These are phyloP conservation scores for Penicillium sp. DNA, from an alignment of 2,329 filamentous ascomycete genomes.

Conservation along the genomic window DNA sequence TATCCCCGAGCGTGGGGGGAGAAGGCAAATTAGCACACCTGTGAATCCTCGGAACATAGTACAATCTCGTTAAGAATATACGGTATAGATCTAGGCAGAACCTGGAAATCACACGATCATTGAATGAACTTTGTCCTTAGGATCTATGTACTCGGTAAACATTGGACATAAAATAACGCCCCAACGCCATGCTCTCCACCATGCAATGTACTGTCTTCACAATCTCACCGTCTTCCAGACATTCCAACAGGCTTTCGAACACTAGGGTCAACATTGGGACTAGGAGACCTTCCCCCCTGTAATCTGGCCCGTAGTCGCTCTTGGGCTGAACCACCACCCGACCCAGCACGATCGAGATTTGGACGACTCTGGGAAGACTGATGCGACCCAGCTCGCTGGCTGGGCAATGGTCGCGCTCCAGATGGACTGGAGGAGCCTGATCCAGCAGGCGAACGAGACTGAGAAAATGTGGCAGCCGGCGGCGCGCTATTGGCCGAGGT, in stretches of 20 bases:
- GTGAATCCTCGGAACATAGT: not conserved
- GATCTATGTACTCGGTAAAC: constrained; percentile 4
- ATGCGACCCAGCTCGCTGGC: constrained; percentile 65
- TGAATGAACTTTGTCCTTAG: not conserved
- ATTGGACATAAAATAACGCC: constrained; percentile 11
- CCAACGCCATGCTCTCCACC: constrained; percentile 16
- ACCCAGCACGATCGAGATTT: constrained; percentile 24
- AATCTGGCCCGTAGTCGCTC: constrained; percentile 72
- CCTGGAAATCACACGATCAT: not conserved
- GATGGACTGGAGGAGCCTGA: constrained; percentile 19
- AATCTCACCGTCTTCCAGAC: constrained; percentile 14
- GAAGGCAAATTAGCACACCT: no score
- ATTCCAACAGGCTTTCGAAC: constrained; percentile 29
- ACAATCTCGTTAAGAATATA: not conserved
- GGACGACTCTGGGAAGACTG: constrained; percentile 45
- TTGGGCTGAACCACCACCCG: constrained; percentile 50
- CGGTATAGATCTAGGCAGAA: not conserved
- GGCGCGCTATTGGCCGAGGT: constrained; percentile 19
- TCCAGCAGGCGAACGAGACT: constrained; percentile 22
- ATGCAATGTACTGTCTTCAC: constrained; percentile 2
- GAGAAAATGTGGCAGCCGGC: constrained; percentile 11
- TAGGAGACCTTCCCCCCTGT: constrained; percentile 47
- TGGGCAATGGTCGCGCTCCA: constrained; percentile 56
- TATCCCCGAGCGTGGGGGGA: not conserved
- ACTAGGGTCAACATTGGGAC: constrained; percentile 28